phyloP scores from a whole-genome alignment of 2,329 filamentous ascomycete genomes.

The Xylaria sp. region DNA sequence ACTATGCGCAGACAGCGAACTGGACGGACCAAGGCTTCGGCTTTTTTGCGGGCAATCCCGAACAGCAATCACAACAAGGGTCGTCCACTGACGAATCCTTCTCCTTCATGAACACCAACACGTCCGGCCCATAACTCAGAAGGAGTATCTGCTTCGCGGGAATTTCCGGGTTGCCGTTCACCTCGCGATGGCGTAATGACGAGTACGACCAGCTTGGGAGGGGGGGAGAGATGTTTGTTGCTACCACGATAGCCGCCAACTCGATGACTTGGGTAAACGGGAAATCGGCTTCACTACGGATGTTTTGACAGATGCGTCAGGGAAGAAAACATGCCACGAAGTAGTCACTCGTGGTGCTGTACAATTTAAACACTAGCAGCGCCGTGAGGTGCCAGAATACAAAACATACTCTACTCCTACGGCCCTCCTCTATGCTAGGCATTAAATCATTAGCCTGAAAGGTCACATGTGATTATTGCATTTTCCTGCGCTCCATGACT shows the following conservation, averaged over 20 bases:
- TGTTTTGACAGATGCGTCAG: slow-evolving; percentile 14
- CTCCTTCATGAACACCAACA: slow-evolving; percentile 46
- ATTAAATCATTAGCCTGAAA: neutral
- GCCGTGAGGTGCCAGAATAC: slow-evolving; percentile 21
- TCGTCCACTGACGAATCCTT: slow-evolving; percentile 49
- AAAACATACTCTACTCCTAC: slow-evolving; percentile 30
- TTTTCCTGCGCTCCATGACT: neutral
- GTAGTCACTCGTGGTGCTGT: slow-evolving; percentile 15
- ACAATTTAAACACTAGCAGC: slow-evolving; percentile 25
- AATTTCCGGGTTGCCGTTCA: neutral
- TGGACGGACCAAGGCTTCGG: slow-evolving; percentile 65
- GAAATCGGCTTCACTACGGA: slow-evolving; percentile 31
- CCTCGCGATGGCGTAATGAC: slow-evolving; percentile 4
- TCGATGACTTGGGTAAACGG: neutral
- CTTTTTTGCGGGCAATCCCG: slow-evolving; percentile 56
- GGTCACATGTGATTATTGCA: neutral
- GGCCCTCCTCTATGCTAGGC: neutral
- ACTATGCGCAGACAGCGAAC: slow-evolving; percentile 65
- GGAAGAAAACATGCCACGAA: slow-evolving; percentile 9
- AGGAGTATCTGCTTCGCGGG: neutral
- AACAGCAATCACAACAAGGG: slow-evolving; percentile 47
- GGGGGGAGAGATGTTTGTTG: neutral
- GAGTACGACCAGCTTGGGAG: slow-evolving; percentile 5
- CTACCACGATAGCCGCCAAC: neutral
- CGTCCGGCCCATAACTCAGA: slow-evolving; percentile 39